Evolutionary conservation across 2,329 filamentous ascomycete species (phyloP), one percentile per base, ranked within the genome.

Genomic region (Ophiocordyceps unilateralis): DNA sequence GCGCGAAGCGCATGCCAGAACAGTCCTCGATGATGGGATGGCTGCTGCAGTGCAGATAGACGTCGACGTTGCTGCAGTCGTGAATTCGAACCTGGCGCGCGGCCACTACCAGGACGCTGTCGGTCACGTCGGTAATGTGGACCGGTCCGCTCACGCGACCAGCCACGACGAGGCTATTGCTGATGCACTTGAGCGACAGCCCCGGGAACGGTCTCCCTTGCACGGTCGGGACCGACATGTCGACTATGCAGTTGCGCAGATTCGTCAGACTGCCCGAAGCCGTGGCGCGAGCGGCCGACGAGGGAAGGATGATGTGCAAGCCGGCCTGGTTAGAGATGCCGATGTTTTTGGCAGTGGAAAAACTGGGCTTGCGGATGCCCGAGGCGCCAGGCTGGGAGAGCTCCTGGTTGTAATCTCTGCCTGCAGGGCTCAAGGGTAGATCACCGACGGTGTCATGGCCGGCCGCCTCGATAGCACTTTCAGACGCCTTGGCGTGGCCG

Each of bases 11-110:
- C 56, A 98, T 74, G 14, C 69, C 71, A 21, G 63, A 70, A 57
- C 89, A 96, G 50, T 91, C 81, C 60, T 98, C 91, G 49, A 98
- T 93, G 51, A 98, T 95, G 0, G 91, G 91, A 47, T 87, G 78
- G 53, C 84, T 91, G 1, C 70, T 68, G 55, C 83, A 88, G 49
- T 81, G 74, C 45, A 98, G 67, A 57, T 96, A 96, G 11, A 98
- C 70, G 50, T 85, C 77, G 30, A 93, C 82, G 47, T 87, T 74
- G 39, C 66, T 69, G 55, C 85, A 93, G 50, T 89, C 82, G 58
- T 98, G 91, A 66, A 98, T 89, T 20, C 91, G 76, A 53, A 94
- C 86, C 60, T 98, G 91, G n/a, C 82, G 73, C 42, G 84, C 83
- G 7, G 76, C 70, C 3, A 94, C 77, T 0, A 95, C 76, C 14